phyloP scores from a whole-genome alignment of 371 early-diverging fungal genomes.

The Capillidium heterosporum region DNA sequence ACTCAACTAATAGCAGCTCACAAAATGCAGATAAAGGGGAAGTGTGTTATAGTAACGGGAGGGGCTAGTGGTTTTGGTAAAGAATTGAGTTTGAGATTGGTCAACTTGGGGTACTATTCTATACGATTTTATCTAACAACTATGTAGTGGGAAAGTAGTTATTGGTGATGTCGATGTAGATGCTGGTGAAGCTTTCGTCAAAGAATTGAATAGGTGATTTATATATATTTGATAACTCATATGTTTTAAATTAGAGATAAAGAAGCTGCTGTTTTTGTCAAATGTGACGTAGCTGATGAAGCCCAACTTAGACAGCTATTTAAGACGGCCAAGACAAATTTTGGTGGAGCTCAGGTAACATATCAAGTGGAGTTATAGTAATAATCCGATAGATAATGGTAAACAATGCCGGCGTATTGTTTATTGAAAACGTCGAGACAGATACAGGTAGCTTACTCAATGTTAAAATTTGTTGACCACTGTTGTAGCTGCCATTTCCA shows the following conservation, averaged over 20 bases:
- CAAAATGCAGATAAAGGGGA: neutral
- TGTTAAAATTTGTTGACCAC: neutral
- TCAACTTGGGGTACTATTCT: neutral
- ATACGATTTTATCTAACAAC: neutral
- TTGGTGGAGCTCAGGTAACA: slow-evolving; percentile 1
- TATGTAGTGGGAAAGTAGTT: neutral
- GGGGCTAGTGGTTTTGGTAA: neutral
- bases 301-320: neutral
- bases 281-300: neutral
- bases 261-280: neutral
- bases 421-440: neutral
- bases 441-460: neutral
- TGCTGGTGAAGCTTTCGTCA: neutral
- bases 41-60: neutral
- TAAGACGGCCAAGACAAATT: neutral
- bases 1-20: no score
- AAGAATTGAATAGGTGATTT: neutral
- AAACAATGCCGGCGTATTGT: neutral
- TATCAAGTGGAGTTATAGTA: no score
- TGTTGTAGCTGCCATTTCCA: neutral
- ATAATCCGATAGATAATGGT: neutral
- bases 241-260: neutral
- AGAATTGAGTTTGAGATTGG: neutral
- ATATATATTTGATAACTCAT: neutral
- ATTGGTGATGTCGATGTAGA: neutral